phyloP scores from a whole-genome alignment of 202 grass and related monocot genomes.

The Digitaria exilis region DNA sequence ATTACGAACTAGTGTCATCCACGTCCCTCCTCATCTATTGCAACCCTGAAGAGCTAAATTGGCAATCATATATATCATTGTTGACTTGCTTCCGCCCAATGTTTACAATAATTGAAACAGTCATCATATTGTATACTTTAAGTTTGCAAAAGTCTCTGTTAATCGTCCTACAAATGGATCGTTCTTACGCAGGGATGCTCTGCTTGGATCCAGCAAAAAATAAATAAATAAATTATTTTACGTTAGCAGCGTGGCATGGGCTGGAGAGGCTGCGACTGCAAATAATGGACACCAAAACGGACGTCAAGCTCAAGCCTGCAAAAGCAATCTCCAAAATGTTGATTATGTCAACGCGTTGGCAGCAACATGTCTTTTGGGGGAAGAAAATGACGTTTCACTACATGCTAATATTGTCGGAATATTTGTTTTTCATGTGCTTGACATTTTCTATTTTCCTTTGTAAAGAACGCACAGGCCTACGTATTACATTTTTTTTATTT shows the following conservation, averaged over 20 bases:
- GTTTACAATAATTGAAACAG: background rate
- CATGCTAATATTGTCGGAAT: background rate
- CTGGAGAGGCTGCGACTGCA: background rate
- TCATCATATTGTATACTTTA: background rate
- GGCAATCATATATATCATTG: background rate
- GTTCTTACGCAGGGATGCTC: constrained; percentile 3
- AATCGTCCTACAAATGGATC: background rate
- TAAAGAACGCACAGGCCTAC: background rate
- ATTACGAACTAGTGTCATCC: background rate
- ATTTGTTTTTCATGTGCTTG: background rate
- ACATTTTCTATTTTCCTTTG: background rate
- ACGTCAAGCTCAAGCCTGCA: background rate
- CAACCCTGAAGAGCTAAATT: background rate
- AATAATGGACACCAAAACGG: background rate
- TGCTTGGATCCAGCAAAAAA: background rate
- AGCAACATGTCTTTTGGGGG: background rate
- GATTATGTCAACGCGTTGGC: background rate
- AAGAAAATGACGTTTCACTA: background rate
- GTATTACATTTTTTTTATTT: background rate
- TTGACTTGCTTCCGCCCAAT: background rate
- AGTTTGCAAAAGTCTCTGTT: background rate
- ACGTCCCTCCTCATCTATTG: background rate
- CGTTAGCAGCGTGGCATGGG: background rate
- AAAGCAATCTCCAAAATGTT: no score
- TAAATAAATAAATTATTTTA: background rate